Percentiles rank a stretch among this genome's conserved stretches.
Conservation (phyloP, 2,329 filamentous ascomycete species). For the Talaromyces sp. region DNA sequence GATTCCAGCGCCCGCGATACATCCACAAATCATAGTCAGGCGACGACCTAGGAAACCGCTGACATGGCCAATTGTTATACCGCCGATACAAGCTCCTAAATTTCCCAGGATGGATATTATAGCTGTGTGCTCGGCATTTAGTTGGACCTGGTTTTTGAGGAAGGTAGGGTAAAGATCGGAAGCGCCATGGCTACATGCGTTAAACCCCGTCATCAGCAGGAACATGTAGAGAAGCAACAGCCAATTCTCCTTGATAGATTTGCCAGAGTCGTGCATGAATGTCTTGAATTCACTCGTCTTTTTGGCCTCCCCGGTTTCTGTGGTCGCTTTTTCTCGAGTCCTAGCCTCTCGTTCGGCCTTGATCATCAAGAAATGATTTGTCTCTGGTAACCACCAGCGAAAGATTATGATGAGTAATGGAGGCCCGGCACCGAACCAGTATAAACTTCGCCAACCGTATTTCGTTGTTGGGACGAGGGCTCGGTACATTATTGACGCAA, state of each 20-base stretch:
- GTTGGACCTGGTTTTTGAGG: slow-evolving; percentile 35
- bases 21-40: slow-evolving; percentile 33
- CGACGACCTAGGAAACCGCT: slow-evolving; percentile 36
- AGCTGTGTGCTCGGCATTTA: slow-evolving; percentile 30
- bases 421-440: slow-evolving; percentile 38
- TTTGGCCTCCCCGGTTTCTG: background rate
- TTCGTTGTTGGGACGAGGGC: slow-evolving; percentile 33
- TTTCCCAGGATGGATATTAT: slow-evolving; percentile 34
- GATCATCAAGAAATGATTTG: slow-evolving; percentile 56
- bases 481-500: slow-evolving; percentile 35
- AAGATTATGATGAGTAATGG: slow-evolving; percentile 58
- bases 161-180: slow-evolving; percentile 43
- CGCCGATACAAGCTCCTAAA: slow-evolving; percentile 35
- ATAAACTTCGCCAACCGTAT: slow-evolving; percentile 35
- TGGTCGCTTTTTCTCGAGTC: background rate
- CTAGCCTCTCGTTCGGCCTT: slow-evolving; percentile 24
- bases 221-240: slow-evolving; percentile 36
- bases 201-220: slow-evolving; percentile 36
- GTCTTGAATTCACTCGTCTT: slow-evolving; percentile 15
- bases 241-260: slow-evolving; percentile 32
- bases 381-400: slow-evolving; percentile 71
- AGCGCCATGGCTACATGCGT: slow-evolving; percentile 34
- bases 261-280: slow-evolving; percentile 21
- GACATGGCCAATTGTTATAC: slow-evolving; percentile 35
- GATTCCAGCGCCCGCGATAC: slow-evolving; percentile 33